Evolutionary conservation across 1,139 yeast species (phyloP).

Genomic region (Schizosaccharomyces versatilis): DNA sequence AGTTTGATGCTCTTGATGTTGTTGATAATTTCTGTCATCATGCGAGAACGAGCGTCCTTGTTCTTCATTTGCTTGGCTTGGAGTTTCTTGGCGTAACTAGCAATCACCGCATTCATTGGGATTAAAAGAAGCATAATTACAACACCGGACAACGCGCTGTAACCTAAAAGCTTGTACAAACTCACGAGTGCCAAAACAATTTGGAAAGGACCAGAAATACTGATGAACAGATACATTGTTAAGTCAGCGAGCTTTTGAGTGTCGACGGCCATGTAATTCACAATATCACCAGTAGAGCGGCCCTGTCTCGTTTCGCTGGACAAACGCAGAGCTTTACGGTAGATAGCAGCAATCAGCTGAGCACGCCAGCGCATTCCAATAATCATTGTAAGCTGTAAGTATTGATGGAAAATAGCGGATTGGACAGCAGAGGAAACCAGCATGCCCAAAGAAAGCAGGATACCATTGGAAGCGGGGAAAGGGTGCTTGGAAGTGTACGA

Average conservation of each 20-base stretch:
- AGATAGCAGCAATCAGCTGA: conserved; percentile 55
- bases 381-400: conserved; percentile 72
- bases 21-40: conserved; percentile 69
- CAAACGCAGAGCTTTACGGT: conserved; percentile 54
- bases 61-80: conserved; percentile 57
- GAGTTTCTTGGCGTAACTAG: conserved; percentile 47
- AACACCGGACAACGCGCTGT: conserved; percentile 95
- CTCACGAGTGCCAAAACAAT: conserved; percentile 57
- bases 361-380: conserved; percentile 79
- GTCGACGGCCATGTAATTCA: conserved; percentile 60
- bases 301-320: conserved; percentile 66
- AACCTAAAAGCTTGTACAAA: conserved; percentile 55
- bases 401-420: conserved; percentile 74
- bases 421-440: conserved; percentile 62
- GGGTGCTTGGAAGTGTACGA: conserved; percentile 31
- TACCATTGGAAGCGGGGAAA: conserved; percentile 37
- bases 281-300: conserved; percentile 89
- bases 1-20: conserved; percentile 79
- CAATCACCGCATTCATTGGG: conserved; percentile 59
- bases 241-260: conserved; percentile 83
- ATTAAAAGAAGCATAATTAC: conserved; percentile 60
- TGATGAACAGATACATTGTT: conserved; percentile 48
- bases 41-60: conserved; percentile 46
- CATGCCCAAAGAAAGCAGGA: conserved; percentile 66
- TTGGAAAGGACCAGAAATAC: conserved; percentile 97